phyloP scores from a whole-genome alignment of 2,329 filamentous ascomycete genomes.

The Sporothrix inflata region DNA sequence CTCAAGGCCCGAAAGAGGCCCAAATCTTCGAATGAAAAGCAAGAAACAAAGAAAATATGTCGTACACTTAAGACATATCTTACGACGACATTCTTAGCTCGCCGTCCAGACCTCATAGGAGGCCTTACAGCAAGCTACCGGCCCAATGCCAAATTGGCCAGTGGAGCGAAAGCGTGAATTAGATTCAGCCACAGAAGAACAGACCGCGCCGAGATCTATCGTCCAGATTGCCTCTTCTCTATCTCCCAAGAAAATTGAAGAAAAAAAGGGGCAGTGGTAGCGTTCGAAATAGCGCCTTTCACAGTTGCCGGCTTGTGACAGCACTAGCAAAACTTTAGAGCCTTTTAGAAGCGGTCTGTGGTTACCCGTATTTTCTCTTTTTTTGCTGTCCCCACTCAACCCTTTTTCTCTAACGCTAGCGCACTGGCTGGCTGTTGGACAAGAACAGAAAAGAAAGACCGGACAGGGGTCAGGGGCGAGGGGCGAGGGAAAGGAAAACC shows the following conservation, averaged over 20 bases:
- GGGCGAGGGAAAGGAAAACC: not conserved
- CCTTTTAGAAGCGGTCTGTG: slow-evolving; percentile 8
- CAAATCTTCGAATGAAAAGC: not conserved
- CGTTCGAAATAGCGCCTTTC: not conserved
- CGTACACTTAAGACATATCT: not conserved
- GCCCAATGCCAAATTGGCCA: slow-evolving; percentile 4
- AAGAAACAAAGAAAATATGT: not conserved
- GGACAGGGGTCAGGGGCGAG: slow-evolving; percentile 23
- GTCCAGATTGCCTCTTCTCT: not conserved
- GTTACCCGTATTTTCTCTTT: not conserved
- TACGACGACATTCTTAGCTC: not conserved
- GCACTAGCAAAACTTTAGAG: not conserved
- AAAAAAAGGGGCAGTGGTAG: not conserved
- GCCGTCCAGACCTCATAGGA: not conserved
- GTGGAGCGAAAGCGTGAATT: not conserved
- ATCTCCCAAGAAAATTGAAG: not conserved
- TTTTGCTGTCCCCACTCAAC: not conserved
- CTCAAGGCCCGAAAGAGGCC: not conserved
- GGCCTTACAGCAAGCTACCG: not conserved
- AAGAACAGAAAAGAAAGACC: not conserved
- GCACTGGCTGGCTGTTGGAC: not conserved
- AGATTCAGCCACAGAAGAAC: not conserved
- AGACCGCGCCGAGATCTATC: not conserved
- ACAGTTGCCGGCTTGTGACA: slow-evolving; percentile 7
- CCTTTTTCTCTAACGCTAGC: slow-evolving; percentile 26